phyloP scores from a whole-genome alignment of 2,329 filamentous ascomycete species.

The Diaporthe australafricana region DNA sequence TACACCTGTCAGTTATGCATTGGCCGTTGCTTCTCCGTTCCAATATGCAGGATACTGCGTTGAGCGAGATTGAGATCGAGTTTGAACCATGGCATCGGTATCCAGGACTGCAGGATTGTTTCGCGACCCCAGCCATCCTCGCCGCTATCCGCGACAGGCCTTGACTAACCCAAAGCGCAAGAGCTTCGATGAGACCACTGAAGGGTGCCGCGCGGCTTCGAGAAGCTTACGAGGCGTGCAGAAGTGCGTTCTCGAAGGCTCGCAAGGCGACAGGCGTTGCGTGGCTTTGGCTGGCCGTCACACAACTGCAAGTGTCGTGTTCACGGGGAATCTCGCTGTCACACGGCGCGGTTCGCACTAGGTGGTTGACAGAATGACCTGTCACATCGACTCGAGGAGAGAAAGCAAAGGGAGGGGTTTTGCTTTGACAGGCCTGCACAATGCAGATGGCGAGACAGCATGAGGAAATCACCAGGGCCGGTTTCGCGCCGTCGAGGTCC shows the following conservation, averaged over 20 bases:
- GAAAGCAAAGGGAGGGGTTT: not conserved
- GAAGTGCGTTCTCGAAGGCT: constrained; percentile 5
- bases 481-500: constrained; percentile 13
- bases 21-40: constrained; percentile 16
- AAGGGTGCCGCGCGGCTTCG: constrained; percentile 11
- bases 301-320: constrained; percentile 22
- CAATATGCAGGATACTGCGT: constrained; percentile 25
- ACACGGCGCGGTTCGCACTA: constrained; percentile 15
- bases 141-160: constrained; percentile 9
- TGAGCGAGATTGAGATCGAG: constrained; percentile 22
- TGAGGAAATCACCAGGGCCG: not conserved
- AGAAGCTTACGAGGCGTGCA: not conserved
- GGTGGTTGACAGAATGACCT: constrained; percentile 24
- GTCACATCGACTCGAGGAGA: constrained; percentile 1
- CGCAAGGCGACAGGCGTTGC: constrained; percentile 20
- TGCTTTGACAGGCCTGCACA: constrained; percentile 16
- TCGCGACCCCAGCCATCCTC: not conserved
- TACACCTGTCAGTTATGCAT: constrained; percentile 33
- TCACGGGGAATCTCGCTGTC: constrained; percentile 1
- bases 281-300: constrained; percentile 4
- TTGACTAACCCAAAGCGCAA: not conserved
- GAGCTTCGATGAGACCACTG: not conserved
- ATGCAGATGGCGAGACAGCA: constrained; percentile 15
- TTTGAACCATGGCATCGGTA: constrained; percentile 24
- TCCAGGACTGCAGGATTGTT: constrained; percentile 8